A percentile compares a stretch with the other conserved stretches of the same genome.
phyloP scores from a whole-genome alignment of 2,329 filamentous ascomycete genomes.

The Fusarium equiseti region DNA sequence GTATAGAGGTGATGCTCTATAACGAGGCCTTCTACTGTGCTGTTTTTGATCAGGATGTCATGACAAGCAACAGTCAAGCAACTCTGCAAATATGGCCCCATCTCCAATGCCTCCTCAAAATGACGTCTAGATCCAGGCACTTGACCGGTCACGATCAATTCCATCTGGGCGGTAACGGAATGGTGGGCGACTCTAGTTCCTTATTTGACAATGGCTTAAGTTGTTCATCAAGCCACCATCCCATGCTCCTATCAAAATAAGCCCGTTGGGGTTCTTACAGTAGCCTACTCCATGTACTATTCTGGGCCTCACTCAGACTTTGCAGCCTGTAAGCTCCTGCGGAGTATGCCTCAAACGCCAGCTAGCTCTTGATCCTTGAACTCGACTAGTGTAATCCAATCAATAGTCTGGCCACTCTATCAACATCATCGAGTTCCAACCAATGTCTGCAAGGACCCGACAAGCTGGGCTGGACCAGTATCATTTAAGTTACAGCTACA shows the following conservation, averaged over 20 bases:
- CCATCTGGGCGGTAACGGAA: constrained; percentile 41
- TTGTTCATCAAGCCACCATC: constrained; percentile 23
- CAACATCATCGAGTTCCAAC: not conserved
- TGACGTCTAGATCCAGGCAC: constrained; percentile 30
- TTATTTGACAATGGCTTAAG: constrained; percentile 53
- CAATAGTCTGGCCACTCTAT: constrained; percentile 1
- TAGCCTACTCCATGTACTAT: not conserved
- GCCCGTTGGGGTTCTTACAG: constrained; percentile 9
- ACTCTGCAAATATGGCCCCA: constrained; percentile 25
- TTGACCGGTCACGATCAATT: constrained; percentile 36
- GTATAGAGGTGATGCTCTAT: constrained; percentile 9
- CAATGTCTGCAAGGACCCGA: constrained; percentile 21
- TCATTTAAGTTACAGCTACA: constrained; percentile 11
- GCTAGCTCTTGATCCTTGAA: constrained; percentile 12
- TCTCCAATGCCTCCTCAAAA: constrained; percentile 32
- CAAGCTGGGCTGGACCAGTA: constrained; percentile 20
- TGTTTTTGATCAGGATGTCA: constrained; percentile 25
- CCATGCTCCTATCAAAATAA: constrained; percentile 19
- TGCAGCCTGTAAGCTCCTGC: constrained; percentile 17
- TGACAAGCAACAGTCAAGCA: not conserved
- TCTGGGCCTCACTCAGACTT: constrained; percentile 36
- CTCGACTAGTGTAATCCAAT: constrained; percentile 7
- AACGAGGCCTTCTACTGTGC: constrained; percentile 30
- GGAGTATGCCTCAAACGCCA: constrained; percentile 22
- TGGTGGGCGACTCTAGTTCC: constrained; percentile 44